A percentile compares a stretch with the other conserved stretches of the same genome.
These are phyloP conservation scores for Naegleria fowleri DNA, from an alignment of 208 protist genomes.

Conservation along the genomic window DNA sequence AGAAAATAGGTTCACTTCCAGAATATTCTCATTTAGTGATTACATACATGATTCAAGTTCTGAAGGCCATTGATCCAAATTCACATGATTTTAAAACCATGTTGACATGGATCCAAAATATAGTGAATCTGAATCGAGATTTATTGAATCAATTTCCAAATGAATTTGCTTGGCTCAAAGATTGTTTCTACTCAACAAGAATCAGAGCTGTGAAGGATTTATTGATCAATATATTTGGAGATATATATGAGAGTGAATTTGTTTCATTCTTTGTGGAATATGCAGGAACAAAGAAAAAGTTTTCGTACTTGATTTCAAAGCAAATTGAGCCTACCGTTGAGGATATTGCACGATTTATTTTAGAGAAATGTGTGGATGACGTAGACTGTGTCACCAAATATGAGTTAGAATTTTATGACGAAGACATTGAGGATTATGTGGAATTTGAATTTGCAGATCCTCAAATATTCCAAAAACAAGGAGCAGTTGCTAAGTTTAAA, in stretches of 20 bases:
- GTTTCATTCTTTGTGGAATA: background rate
- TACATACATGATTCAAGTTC: background rate
- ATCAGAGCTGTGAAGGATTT: background rate
- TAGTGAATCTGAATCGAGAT: background rate
- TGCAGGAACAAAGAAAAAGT: background rate
- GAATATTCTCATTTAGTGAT: background rate
- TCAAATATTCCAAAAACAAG: background rate
- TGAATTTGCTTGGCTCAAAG: background rate
- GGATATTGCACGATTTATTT: background rate
- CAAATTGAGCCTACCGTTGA: background rate
- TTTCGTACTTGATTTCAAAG: background rate
- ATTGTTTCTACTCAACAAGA: background rate
- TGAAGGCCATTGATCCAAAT: background rate
- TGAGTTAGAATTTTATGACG: background rate
- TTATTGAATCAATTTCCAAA: background rate
- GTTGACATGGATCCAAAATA: background rate
- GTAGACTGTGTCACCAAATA: background rate
- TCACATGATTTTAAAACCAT: background rate
- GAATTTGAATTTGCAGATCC: background rate
- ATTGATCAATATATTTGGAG: background rate
- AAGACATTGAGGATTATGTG: background rate
- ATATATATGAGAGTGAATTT: background rate
- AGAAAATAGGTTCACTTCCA: background rate
- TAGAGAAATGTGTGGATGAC: background rate
- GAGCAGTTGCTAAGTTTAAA: background rate